phyloP scores from a whole-genome alignment of 179 eudicot genomes.

The Actinidia arguta region DNA sequence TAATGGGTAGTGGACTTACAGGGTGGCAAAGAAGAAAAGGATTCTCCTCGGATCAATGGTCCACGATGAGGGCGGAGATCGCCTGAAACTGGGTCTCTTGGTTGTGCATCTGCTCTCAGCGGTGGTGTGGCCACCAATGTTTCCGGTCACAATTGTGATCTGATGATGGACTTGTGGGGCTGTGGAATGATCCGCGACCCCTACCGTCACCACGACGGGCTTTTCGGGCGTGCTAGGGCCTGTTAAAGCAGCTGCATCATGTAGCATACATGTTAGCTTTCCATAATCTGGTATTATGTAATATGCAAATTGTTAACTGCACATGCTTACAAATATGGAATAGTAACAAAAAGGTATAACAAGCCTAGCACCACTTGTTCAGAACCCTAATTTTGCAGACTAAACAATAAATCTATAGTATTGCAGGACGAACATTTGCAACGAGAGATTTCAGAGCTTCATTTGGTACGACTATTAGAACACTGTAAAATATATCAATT shows the following conservation, averaged over 20 bases:
- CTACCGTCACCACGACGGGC: constrained; percentile 36
- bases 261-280: constrained; percentile 12
- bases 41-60: constrained; percentile 64
- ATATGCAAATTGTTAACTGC: constrained; percentile 8
- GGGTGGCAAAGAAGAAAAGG: constrained; percentile 79
- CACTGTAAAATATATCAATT: too few relatives aligned
- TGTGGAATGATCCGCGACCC: constrained; percentile 28
- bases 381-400: too few relatives aligned
- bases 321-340: constrained; percentile 13
- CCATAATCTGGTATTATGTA: background rate
- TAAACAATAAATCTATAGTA: too few relatives aligned
- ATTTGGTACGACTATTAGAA: too few relatives aligned
- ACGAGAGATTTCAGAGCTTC: too few relatives aligned
- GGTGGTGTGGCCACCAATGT: constrained; percentile 13
- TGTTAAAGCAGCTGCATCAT: constrained; percentile 46
- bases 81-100: constrained; percentile 53
- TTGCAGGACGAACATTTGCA: too few relatives aligned
- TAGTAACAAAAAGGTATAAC: constrained; percentile 26
- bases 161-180: constrained; percentile 54
- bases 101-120: constrained; percentile 44
- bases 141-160: constrained; percentile 60
- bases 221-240: constrained; percentile 62
- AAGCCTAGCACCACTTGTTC: too few relatives aligned
- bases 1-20: constrained; percentile 52
- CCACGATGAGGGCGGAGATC: constrained; percentile 52